Base-by-base conservation (phyloP, 2,329 filamentous ascomycete genomes). In the Microdochium nivale region DNA sequence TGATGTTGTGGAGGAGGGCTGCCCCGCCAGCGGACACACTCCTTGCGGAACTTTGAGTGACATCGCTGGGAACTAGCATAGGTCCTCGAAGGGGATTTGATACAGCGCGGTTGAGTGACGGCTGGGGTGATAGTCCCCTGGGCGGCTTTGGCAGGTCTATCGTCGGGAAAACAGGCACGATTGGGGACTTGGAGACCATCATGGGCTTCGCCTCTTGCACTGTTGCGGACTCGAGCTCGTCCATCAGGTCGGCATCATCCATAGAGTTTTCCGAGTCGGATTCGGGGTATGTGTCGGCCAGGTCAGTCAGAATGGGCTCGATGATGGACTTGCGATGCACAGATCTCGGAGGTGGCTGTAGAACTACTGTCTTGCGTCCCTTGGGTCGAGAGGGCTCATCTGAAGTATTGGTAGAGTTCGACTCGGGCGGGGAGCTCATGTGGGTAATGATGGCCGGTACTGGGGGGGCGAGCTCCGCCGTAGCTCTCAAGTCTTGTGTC, bases 191-290 rank as follows among this genome's bases (percentile, higher is more conserved):
- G 23, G 87, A 83, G 9, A 94, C 83, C 1, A 80, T 79, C 56
- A 95, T 81, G 2, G 88, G 86, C 63, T 85, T 86, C n/a, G 90
- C 90, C 70, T 96, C 83, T 63, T 94, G 80, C 19, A 95, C 73
- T 2, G 86, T 90, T 25, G 90, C 90, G 51, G 82, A 87, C 60
- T 89, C 87, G 51, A 95, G 71, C 68, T 95, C 90, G 52, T 95
- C 87, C 80, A 95, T 87, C 55, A 91, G 80, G 16, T 83, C 86
- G 62, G 94, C 88, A 65, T 92, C 88, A n/a, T 87, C 84, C 24
- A 60, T 25, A 70, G 77, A 40, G 81, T 70, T 63, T 79, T 78
- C 63, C 19, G 55, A 52, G 40, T 73, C 71, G 2, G 72, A 64
- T 35, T 58, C 62, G 30, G 59, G 50, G 19, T 63, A 58, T 50